phyloP scores from a whole-genome alignment of 2,329 filamentous ascomycete species.

The Grosmannia clavigera region DNA sequence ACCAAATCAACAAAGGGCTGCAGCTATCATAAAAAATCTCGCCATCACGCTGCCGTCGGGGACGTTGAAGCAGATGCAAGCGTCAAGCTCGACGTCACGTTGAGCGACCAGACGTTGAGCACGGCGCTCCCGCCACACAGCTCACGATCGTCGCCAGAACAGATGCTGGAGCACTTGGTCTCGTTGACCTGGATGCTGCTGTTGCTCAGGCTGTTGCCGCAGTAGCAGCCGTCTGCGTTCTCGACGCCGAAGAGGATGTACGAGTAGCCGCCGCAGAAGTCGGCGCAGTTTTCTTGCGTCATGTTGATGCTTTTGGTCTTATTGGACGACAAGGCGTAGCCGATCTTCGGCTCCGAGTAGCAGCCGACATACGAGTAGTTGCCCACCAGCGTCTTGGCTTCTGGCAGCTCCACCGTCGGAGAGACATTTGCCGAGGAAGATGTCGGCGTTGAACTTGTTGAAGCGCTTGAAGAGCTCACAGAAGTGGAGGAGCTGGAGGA shows the following conservation, averaged over 20 bases:
- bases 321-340: conserved; percentile 11
- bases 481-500: conserved; percentile 3
- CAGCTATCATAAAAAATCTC: neutral
- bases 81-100: neutral
- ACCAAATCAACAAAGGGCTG: neutral
- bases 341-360: conserved; percentile 16
- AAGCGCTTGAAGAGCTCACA: neutral
- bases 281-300: conserved; percentile 35
- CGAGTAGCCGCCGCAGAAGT: conserved; percentile 33
- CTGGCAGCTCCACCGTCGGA: conserved; percentile 9
- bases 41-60: neutral
- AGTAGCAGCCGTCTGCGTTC: conserved; percentile 39
- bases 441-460: neutral
- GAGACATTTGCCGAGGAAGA: conserved; percentile 4
- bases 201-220: conserved; percentile 18
- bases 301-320: conserved; percentile 21
- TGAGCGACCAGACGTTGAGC: conserved; percentile 8
- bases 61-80: neutral
- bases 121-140: conserved; percentile 10
- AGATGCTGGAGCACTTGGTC: conserved; percentile 8
- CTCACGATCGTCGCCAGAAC: conserved; percentile 8
- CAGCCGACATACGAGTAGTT: conserved; percentile 21
- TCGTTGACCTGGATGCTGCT: conserved; percentile 3
- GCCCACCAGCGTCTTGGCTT: conserved; percentile 20
- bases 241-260: conserved; percentile 36